These are phyloP conservation scores for Zymoseptoria pseudotritici DNA, from an alignment of 2,329 filamentous ascomycete genomes.

Conservation along the genomic window DNA sequence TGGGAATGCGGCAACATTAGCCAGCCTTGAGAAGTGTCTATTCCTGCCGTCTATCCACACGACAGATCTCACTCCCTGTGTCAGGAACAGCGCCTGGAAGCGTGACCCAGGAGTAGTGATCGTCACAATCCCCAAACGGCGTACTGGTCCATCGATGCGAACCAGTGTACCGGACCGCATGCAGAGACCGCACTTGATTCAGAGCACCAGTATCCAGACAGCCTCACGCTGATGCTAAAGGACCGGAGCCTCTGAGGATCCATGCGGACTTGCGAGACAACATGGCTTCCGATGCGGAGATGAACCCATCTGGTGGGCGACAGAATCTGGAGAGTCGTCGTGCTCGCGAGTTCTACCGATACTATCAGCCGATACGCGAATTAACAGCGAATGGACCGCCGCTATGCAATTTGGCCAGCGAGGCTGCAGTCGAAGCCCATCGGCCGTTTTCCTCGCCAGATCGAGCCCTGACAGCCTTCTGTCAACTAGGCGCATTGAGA, in stretches of 20 bases:
- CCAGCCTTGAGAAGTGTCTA: not conserved
- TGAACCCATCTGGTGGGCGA: slow-evolving; percentile 6
- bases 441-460: slow-evolving; percentile 25
- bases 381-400: slow-evolving; percentile 22
- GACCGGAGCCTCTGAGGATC: not conserved
- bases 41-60: not conserved
- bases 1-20: not conserved
- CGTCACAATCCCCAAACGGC: not conserved
- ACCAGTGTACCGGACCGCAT: not conserved
- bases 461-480: slow-evolving; percentile 39
- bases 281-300: slow-evolving; percentile 6
- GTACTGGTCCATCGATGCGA: not conserved
- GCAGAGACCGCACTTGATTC: not conserved
- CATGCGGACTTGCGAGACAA: not conserved
- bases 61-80: not conserved
- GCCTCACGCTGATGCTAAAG: too few relatives aligned
- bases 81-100: not conserved
- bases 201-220: not conserved
- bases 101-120: not conserved
- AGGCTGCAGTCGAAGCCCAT: slow-evolving; percentile 17
- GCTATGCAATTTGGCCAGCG: slow-evolving; percentile 21
- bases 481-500: slow-evolving; percentile 47
- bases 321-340: slow-evolving; percentile 21
- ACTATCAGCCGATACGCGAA: slow-evolving; percentile 23
- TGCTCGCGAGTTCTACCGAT: slow-evolving; percentile 29